phyloP scores from a whole-genome alignment of 495 filamentous ascomycete genomes.

The Penicillium ochrochloron region DNA sequence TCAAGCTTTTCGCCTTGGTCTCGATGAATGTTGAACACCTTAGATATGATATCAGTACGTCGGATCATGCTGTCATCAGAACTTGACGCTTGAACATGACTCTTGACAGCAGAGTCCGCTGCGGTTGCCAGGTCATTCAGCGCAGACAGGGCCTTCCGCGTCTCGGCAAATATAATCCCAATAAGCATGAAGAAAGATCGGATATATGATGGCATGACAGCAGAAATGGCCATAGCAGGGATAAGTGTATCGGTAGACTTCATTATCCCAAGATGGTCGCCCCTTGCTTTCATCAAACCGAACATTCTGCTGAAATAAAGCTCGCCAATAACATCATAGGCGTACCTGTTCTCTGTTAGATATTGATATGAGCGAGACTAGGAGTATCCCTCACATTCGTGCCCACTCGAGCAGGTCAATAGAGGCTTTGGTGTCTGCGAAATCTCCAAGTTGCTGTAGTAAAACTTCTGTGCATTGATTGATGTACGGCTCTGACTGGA shows the following conservation, averaged over 20 bases:
- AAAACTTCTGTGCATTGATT: conserved; percentile 34
- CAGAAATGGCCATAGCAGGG: neutral
- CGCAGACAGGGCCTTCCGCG: conserved; percentile 20
- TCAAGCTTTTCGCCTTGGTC: conserved; percentile 19
- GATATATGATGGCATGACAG: neutral
- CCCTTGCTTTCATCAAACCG: conserved; percentile 34
- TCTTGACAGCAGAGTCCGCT: neutral
- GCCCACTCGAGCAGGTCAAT: conserved; percentile 30
- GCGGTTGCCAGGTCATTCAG: neutral
- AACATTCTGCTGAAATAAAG: conserved; percentile 45
- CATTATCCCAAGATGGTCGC: neutral
- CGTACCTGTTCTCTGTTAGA: conserved; percentile 7
- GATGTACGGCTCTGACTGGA: conserved; percentile 34
- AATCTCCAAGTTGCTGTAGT: conserved; percentile 26
- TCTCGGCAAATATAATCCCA: neutral
- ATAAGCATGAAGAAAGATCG: neutral
- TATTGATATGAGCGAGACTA: neutral
- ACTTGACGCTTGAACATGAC: conserved; percentile 1
- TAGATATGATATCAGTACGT: conserved; percentile 25
- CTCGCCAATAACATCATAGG: conserved; percentile 44
- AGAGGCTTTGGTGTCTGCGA: conserved; percentile 24
- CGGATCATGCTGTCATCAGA: conserved; percentile 10
- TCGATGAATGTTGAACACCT: conserved; percentile 9
- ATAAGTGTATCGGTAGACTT: neutral
- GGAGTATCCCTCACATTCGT: neutral